Conservation (phyloP, 2,329 filamentous ascomycete genomes). For the Neopestalotiopsis clavispora region DNA sequence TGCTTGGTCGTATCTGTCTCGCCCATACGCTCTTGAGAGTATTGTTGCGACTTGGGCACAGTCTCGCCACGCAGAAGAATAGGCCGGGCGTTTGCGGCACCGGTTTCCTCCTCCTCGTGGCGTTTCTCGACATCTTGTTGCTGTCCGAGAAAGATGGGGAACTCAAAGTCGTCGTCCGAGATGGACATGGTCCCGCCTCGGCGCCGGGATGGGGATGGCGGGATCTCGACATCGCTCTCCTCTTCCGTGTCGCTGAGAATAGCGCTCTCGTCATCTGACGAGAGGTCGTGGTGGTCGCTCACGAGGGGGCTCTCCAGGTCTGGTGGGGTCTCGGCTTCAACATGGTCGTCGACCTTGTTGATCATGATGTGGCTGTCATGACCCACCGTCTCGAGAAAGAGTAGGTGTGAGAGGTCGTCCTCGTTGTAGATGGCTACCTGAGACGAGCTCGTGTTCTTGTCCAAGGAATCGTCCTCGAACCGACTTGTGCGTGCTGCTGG, state of each 20-base stretch:
- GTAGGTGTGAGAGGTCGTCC: conserved; percentile 35
- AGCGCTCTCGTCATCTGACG: conserved; percentile 26
- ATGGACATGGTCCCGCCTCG: conserved; percentile 24
- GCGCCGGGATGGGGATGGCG: conserved; percentile 23
- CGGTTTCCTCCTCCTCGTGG: conserved; percentile 18
- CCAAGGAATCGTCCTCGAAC: conserved; percentile 23
- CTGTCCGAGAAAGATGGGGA: conserved; percentile 35
- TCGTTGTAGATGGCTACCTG: conserved; percentile 36
- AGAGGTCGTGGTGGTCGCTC: conserved; percentile 23
- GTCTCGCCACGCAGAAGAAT: background rate
- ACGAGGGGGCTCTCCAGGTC: conserved; percentile 23
- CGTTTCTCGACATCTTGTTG: conserved; percentile 27
- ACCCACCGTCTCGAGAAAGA: conserved; percentile 29
- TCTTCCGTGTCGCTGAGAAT: conserved; percentile 34
- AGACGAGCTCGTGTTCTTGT: conserved; percentile 26
- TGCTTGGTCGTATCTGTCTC: conserved; percentile 10
- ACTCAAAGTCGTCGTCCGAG: conserved; percentile 31
- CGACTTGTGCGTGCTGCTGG: conserved; percentile 1
- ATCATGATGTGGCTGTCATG: conserved; percentile 28
- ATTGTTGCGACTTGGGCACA: background rate
- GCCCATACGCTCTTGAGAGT: background rate
- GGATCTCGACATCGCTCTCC: conserved; percentile 26
- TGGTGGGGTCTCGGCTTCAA: conserved; percentile 21
- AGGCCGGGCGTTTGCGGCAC: background rate
- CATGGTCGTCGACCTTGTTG: conserved; percentile 26